A percentile compares a stretch with the other conserved stretches of the same genome.
Evolutionary conservation across 73 alveolate genomes (phyloP).

Genomic region (Tetrahymena elliotti): DNA sequence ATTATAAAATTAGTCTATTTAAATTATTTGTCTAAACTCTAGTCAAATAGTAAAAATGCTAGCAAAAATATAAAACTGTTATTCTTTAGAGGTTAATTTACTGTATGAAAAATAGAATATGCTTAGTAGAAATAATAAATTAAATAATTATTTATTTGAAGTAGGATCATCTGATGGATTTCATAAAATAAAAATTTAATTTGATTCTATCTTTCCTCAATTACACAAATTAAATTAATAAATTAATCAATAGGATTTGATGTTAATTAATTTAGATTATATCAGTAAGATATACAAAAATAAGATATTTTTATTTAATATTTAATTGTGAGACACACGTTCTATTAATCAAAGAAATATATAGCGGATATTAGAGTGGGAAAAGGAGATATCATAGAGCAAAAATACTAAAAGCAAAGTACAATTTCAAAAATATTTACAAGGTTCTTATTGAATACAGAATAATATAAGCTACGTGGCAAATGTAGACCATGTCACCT

Average conservation of each 20-base stretch:
- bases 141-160: background rate
- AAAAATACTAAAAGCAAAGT: background rate
- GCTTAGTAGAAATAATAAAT: background rate
- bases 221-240: background rate
- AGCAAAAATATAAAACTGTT: background rate
- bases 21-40: no score
- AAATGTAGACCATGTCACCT: background rate
- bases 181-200: background rate
- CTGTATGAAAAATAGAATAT: background rate
- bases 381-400: background rate
- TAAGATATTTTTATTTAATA: background rate
- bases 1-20: no score
- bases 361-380: background rate
- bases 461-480: background rate
- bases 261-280: background rate
- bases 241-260: background rate
- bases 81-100: background rate
- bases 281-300: background rate
- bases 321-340: background rate
- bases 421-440: background rate
- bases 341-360: background rate
- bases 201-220: background rate
- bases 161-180: background rate
- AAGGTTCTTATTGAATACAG: background rate
- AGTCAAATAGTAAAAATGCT: no score